These are phyloP conservation scores for Centrapalus pauciflorus DNA, from an alignment of 129 eudicot species.

Conservation along the genomic window DNA sequence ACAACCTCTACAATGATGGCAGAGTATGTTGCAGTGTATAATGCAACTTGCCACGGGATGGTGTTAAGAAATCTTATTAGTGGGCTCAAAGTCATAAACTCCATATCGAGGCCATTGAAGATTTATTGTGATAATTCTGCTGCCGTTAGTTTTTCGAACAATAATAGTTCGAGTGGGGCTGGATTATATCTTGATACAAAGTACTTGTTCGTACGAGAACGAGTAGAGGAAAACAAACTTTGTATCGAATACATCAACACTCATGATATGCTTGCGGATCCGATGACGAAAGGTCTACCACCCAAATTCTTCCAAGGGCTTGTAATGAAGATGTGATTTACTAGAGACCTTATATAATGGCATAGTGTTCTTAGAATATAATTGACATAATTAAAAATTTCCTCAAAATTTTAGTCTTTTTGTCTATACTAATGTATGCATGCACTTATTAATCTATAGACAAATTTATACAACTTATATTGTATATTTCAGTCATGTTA, in stretches of 20 bases:
- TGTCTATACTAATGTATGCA: not conserved
- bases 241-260: not conserved
- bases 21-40: not conserved
- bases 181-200: not conserved
- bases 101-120: not conserved
- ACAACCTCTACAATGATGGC: no score
- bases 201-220: not conserved
- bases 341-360: not conserved
- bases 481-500: not conserved
- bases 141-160: not conserved
- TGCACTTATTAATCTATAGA: not conserved
- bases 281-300: not conserved
- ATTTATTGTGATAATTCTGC: not conserved
- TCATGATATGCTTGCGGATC: not conserved
- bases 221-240: not conserved
- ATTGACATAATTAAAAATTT: not conserved
- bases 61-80: no score
- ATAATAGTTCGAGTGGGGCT: not conserved
- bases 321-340: not conserved
- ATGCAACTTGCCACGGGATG: not conserved
- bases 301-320: not conserved
- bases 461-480: not conserved
- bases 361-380: not conserved
- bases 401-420: not conserved
- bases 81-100: not conserved